Evolutionary conservation across 768 basidiomycete species (phyloP), one percentile per base, ranked within the genome.

Genomic region (Tubosaeta sp.): DNA sequence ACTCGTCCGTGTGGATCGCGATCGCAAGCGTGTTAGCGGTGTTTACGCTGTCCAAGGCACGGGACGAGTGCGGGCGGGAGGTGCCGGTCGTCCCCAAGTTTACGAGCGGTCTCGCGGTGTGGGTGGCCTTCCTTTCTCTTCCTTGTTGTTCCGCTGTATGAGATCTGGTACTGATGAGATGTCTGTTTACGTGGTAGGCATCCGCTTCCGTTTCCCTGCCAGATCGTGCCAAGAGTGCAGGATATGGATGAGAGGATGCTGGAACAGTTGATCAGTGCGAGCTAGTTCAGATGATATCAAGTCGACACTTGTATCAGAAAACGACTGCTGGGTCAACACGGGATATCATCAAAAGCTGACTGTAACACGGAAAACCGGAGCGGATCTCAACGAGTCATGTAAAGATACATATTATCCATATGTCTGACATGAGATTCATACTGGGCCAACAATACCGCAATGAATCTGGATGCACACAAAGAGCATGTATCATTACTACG

Each of bases 1-100:
- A 61, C 31, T 31, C 47, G 25, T 56, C 56, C 24, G 30, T 59
- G 30, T 63, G 62, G 59, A 48, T 21, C 9, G 59, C 44, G 25
- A 52, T 64, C 35, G 53, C 48, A 16, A 25, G n/a, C 11, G 10
- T 59, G 12, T 18, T 61, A 22, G 56, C 56, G 16, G 49, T 39
- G 36, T 63, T 52, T 40, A 44, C 24, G 16, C 25, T 63, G 16
- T 43, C 51, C n/a, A 30, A 25, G 3, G 21, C 45, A 19, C 46
- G 38, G 39, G 56, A 58, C 27, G 53, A 36, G 19, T 13, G 16
- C 3, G 61, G 53, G 4, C n/a, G 4, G 9, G 61, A 63, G 14
- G 48, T 60, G 8, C 46, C 36, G 10, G 41, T 64, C 12, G 49
- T 43, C 24, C 51, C 61, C 29, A 46, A 35, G 36, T 63, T 48